These are phyloP conservation scores for Macrophomina phaseolina DNA, from an alignment of 2,329 filamentous ascomycete species.

Conservation along the genomic window DNA sequence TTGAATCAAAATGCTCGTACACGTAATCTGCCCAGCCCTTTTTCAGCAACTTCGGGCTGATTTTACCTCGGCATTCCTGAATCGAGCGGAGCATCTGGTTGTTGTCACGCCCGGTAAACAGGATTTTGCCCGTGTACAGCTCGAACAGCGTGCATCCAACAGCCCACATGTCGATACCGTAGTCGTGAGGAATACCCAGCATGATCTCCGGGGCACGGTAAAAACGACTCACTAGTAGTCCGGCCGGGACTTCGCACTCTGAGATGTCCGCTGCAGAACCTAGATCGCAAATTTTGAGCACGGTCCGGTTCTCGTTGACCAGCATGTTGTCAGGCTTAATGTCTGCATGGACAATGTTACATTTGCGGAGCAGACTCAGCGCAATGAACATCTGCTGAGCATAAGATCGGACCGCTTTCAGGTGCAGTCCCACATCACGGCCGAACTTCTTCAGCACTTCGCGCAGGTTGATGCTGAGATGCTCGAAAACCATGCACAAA, in stretches of 20 bases:
- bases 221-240: slow-evolving; percentile 88
- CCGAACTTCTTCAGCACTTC: slow-evolving; percentile 96
- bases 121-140: slow-evolving; percentile 94
- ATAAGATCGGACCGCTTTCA: slow-evolving; percentile 85
- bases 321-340: slow-evolving; percentile 98
- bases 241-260: slow-evolving; percentile 87
- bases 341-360: slow-evolving; percentile 93
- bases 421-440: slow-evolving; percentile 88
- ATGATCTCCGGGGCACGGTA: slow-evolving; percentile 95
- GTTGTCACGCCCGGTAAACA: slow-evolving; percentile 94
- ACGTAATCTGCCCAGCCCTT: slow-evolving; percentile 71
- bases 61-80: slow-evolving; percentile 93
- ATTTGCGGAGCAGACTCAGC: slow-evolving; percentile 84
- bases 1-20: slow-evolving; percentile 76
- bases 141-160: slow-evolving; percentile 97
- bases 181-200: slow-evolving; percentile 83
- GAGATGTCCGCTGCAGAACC: slow-evolving; percentile 93
- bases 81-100: slow-evolving; percentile 98
- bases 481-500: slow-evolving; percentile 96
- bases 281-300: slow-evolving; percentile 94
- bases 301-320: slow-evolving; percentile 80
- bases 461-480: slow-evolving; percentile 86
- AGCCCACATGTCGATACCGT: slow-evolving; percentile 95
- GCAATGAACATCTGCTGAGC: slow-evolving; percentile 94
- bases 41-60: slow-evolving; percentile 86